Evolutionary conservation across 371 early-diverging fungal species (phyloP), one percentile per base, ranked within the genome.

Genomic region (Umbelopsis sp.): DNA sequence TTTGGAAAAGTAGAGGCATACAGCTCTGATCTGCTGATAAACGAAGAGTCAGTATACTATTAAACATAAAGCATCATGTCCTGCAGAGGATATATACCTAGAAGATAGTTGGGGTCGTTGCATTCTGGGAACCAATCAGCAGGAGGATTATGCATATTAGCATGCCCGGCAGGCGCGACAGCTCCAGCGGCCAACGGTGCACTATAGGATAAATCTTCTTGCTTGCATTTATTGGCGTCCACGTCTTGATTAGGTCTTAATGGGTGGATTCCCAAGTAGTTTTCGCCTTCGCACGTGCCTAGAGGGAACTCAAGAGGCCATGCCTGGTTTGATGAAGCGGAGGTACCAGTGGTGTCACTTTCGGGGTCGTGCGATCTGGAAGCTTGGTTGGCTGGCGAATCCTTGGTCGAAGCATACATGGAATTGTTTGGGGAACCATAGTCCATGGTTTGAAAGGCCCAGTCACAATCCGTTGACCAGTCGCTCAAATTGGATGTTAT

Each of bases 401-500:
- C 57, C 18, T 57, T 57, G 57, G 22, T 57, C 18, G 29, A 16
- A 35, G 18, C 9, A 35, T 57, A 57, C 57, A 57, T 57, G 16
- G 35, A 5, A 12, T 57, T 57, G 3, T 29, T 29, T 7, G 57
- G 35, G 2, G 57, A 29, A 57, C 35, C 32, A 32, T 57, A 57
- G 57, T 29, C 35, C 57, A 57, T 57, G 4, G 37, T 18, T 8
- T 32, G 57, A 18, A 57, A 57, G 8, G 57, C 35, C 57, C 57
- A 57, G 35, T 57, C 57, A 18, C 57, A 57, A 10, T 57, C 57
- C 8, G 57, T 35, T 16, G 57, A 57, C 57, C 57, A 57, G 18
- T 57, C 57, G 32, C 57, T 57, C 3, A 57, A 25, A 35, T 35
- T 57, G 4, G 35, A 35, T 12, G 24, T 20, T 7, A 35, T 18